Evolutionary conservation across 2,329 filamentous ascomycete species (phyloP).

Genomic region (Sporothrix curviconia): DNA sequence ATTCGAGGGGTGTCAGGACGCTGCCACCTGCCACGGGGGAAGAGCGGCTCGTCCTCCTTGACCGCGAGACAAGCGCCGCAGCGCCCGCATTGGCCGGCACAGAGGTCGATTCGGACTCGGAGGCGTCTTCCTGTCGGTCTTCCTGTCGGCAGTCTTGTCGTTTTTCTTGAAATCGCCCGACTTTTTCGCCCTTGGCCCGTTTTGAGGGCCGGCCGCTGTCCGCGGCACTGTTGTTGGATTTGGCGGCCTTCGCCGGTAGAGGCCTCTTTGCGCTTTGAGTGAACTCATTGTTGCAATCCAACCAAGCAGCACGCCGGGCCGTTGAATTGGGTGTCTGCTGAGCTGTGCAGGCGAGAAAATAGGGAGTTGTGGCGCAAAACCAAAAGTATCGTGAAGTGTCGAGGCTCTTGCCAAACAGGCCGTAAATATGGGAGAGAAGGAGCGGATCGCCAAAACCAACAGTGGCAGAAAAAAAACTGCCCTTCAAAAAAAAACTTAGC

Average conservation of each 20-base stretch:
- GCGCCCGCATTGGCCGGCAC: slow-evolving; percentile 16
- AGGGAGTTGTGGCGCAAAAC: no score
- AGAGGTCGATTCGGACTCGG: background rate
- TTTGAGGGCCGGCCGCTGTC: slow-evolving; percentile 16
- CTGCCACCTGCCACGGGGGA: slow-evolving; percentile 89
- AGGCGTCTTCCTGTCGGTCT: no score
- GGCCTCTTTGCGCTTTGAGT: slow-evolving; percentile 20
- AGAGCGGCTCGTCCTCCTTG: slow-evolving; percentile 78
- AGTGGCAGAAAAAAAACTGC: slow-evolving; percentile 12
- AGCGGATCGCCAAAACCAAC: slow-evolving; percentile 3
- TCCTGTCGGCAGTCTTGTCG: slow-evolving; percentile 11
- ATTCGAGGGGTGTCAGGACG: slow-evolving; percentile 83
- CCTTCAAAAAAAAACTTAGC: slow-evolving; percentile 16
- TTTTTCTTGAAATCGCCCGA: slow-evolving; percentile 2
- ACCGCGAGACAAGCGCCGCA: slow-evolving; percentile 37
- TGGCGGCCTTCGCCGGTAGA: slow-evolving; percentile 11
- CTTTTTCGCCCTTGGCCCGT: slow-evolving; percentile 14
- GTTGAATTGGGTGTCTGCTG: slow-evolving; percentile 1
- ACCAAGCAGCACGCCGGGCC: slow-evolving; percentile 7
- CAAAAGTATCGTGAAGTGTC: no score
- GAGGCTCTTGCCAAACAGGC: no score
- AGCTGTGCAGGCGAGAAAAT: no score
- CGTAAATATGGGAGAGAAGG: no score
- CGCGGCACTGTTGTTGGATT: background rate
- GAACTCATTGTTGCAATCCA: slow-evolving; percentile 17